These are phyloP conservation scores for Madurella fahalii DNA, from an alignment of 2,329 filamentous ascomycete genomes.

Conservation along the genomic window DNA sequence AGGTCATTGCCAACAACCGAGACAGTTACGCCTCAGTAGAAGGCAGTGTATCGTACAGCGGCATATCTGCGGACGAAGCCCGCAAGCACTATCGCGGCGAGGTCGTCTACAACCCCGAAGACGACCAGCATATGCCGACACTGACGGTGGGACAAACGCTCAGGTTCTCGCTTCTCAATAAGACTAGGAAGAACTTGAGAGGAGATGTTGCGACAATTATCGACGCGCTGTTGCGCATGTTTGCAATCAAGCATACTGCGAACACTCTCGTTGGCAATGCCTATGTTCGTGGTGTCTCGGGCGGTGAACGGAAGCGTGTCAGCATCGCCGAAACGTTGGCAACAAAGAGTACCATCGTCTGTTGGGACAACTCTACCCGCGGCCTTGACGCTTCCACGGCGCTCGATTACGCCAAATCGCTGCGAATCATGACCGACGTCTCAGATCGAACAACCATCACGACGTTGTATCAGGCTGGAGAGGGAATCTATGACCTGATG, in stretches of 20 bases:
- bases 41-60: conserved; percentile 56
- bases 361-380: conserved; percentile 68
- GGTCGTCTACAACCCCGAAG: conserved; percentile 59
- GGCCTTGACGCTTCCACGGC: conserved; percentile 66
- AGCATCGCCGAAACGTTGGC: conserved; percentile 64
- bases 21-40: conserved; percentile 57
- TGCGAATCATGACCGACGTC: conserved; percentile 65
- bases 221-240: conserved; percentile 61
- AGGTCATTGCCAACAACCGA: conserved; percentile 46
- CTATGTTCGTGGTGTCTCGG: conserved; percentile 57
- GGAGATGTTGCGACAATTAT: conserved; percentile 55
- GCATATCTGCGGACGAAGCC: conserved; percentile 54
- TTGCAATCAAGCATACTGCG: conserved; percentile 62
- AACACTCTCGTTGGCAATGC: conserved; percentile 66
- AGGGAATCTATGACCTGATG: conserved; percentile 57
- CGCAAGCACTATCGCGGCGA: conserved; percentile 36
- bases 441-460: conserved; percentile 56
- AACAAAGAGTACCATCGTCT: conserved; percentile 48
- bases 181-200: conserved; percentile 59
- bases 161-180: conserved; percentile 61
- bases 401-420: conserved; percentile 61
- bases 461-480: conserved; percentile 62
- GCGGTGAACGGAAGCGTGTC: conserved; percentile 68
- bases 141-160: conserved; percentile 65
- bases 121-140: conserved; percentile 65